phyloP scores from a whole-genome alignment of 805 yeast genomes.

The Candida chilensis region DNA sequence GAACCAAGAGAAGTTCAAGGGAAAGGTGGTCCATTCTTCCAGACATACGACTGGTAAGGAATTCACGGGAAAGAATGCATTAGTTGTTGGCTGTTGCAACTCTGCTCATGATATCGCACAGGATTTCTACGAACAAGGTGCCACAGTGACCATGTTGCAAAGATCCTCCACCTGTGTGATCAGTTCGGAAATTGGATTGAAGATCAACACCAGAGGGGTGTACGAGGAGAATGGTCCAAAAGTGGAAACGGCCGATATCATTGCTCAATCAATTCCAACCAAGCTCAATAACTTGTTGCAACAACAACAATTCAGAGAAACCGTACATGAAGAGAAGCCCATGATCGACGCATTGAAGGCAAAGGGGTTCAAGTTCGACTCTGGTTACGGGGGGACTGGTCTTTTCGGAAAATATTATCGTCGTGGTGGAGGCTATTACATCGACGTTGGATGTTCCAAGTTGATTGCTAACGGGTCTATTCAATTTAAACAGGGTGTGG shows the following conservation, averaged over 20 bases:
- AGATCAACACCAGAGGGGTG: conserved; percentile 17
- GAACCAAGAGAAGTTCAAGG: conserved; percentile 24
- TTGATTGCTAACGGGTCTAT: conserved; percentile 28
- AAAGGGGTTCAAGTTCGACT: conserved; percentile 28
- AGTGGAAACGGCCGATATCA: conserved; percentile 27
- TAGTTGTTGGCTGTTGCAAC: conserved; percentile 36
- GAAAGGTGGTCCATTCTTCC: conserved; percentile 31
- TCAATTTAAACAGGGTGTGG: conserved; percentile 21
- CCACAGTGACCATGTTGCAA: conserved; percentile 31
- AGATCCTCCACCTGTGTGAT: conserved; percentile 35
- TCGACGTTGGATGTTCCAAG: conserved; percentile 33
- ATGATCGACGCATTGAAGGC: conserved; percentile 17
- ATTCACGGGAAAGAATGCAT: conserved; percentile 29
- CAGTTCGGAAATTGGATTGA: conserved; percentile 20
- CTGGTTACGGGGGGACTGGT: conserved; percentile 35
- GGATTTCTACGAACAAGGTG: conserved; percentile 35
- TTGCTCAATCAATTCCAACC: conserved; percentile 23
- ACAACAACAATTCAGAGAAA: conserved; percentile 24
- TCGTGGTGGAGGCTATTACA: conserved; percentile 37
- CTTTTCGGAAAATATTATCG: conserved; percentile 26
- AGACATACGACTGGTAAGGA: conserved; percentile 28
- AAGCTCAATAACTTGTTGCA: conserved; percentile 19
- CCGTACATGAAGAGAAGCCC: conserved; percentile 18
- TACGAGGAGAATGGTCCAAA: conserved; percentile 25
- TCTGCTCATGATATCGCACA: conserved; percentile 37